Base-by-base conservation (phyloP, 345 rosid genomes). In the Sonneratia caseolaris region DNA sequence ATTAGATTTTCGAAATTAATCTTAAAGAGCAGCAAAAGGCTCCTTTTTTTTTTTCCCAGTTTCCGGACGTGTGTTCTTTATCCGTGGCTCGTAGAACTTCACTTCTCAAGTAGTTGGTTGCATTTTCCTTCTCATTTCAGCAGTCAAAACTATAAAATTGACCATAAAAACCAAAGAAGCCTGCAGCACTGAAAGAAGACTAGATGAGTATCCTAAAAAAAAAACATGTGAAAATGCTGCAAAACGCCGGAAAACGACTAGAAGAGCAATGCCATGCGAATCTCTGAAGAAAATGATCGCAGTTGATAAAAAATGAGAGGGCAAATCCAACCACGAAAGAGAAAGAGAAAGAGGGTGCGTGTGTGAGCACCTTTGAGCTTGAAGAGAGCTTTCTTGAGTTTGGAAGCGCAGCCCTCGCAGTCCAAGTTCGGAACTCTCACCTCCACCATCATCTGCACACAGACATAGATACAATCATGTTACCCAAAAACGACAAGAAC, bases 351-450 rank as follows among this genome's bases (percentile, higher is more conserved):
- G 43, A 47, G 24, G 36, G n/a, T 14, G 72, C 19, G 47, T n/a
- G 14, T n/a, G 18, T 37, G 71, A 43, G 22, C 11, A 93, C 97
- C 98, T 94, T 91, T 91, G 80, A 94, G 85, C 85, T 89, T 94
- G 82, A 83, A 76, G 69, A 89, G 88, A 74, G 97, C 85, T 82
- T 81, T 91, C 91, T 81, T 94, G 70, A 91, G 77, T 85, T 88
- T 94, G 40, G 96, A 79, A 80, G 95, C 97, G 75, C 98, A 94
- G 32, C 96, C 98, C 75, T 87, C 86, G 67, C 98, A 94, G 70
- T 91, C 97, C 73, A 94, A 74, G 79, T 94, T 94, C 21, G 96
- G 96, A 77, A 91, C 96, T 79, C 96, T 82, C 57, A 93, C 89
- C 84, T 93, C 94, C 73, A 91, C 87, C 85, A 89, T 85, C 94